A percentile compares a stretch with the other conserved stretches of the same genome.
phyloP scores from a whole-genome alignment of 192 early-diverging fungal species.

The Dissophora ornata region DNA sequence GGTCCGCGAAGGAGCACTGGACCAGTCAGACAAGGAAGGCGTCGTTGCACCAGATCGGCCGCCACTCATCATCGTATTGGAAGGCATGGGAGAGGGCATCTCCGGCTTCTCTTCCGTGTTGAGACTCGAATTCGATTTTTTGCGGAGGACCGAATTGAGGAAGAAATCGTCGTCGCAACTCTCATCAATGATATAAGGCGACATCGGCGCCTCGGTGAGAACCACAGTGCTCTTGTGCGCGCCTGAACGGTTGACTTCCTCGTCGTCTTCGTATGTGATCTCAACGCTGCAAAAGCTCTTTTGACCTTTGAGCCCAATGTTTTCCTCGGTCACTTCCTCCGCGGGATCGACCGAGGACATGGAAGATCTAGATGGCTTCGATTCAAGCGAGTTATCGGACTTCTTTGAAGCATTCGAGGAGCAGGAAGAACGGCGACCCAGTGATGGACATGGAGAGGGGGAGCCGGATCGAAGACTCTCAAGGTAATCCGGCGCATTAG shows the following conservation, averaged over 20 bases:
- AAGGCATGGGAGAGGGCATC: conserved; percentile 26
- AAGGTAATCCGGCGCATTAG: conserved; percentile 7
- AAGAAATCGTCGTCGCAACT: conserved; percentile 43
- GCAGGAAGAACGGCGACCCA: conserved; percentile 18
- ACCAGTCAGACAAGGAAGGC: conserved; percentile 26
- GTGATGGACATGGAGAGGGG: not conserved
- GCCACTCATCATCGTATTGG: conserved; percentile 16
- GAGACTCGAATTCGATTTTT: conserved; percentile 1
- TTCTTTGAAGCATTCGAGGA: conserved; percentile 14
- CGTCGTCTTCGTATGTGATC: no score
- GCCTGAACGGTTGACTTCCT: no score
- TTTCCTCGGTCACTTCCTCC: not conserved
- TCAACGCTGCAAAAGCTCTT: not conserved
- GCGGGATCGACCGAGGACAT: not conserved
- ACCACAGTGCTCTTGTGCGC: no score
- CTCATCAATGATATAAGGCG: conserved; percentile 50
- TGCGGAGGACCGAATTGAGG: conserved; percentile 49
- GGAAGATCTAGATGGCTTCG: conserved; percentile 15
- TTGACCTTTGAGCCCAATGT: not conserved
- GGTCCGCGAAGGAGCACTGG: conserved; percentile 14
- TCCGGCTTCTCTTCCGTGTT: not conserved
- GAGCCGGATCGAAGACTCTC: conserved; percentile 6
- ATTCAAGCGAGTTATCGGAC: conserved; percentile 12
- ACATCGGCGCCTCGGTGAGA: conserved; percentile 5
- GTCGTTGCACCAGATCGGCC: conserved; percentile 13